Conservation (phyloP, 2,329 filamentous ascomycete species). For the Verticillium alfalfae region DNA sequence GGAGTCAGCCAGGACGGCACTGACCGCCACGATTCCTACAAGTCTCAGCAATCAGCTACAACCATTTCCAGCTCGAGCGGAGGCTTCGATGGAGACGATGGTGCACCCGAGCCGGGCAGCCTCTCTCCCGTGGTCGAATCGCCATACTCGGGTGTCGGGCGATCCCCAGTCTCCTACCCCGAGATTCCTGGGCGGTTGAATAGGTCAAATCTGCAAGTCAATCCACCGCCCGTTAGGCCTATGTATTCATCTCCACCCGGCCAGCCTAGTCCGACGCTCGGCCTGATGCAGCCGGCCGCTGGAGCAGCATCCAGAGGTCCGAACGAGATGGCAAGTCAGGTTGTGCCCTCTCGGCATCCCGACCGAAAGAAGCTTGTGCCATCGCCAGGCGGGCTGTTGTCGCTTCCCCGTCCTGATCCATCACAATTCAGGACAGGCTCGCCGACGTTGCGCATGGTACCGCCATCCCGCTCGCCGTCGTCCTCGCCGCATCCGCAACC, state of each 20-base stretch:
- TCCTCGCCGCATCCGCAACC: slow-evolving; percentile 3
- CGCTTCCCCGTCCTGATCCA: neutral
- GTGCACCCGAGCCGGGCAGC: slow-evolving; percentile 18
- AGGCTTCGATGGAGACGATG: slow-evolving; percentile 7
- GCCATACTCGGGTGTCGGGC: slow-evolving; percentile 23
- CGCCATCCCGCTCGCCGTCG: slow-evolving; percentile 23
- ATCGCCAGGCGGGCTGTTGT: neutral
- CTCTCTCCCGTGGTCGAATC: slow-evolving; percentile 47
- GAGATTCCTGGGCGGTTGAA: slow-evolving; percentile 17
- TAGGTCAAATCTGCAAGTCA: slow-evolving; percentile 19
- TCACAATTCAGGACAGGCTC: slow-evolving; percentile 13
- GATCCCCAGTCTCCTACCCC: slow-evolving; percentile 25
- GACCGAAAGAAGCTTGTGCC: neutral
- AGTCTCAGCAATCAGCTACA: slow-evolving; percentile 22
- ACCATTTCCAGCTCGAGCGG: slow-evolving; percentile 27
- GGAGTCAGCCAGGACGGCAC: slow-evolving; percentile 6
- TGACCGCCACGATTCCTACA: slow-evolving; percentile 10
- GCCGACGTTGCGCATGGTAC: slow-evolving; percentile 29
- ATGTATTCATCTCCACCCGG: slow-evolving; percentile 27
- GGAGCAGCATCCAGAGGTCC: slow-evolving; percentile 8
- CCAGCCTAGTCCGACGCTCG: slow-evolving; percentile 37
- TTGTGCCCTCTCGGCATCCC: slow-evolving; percentile 2
- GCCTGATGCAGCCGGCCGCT: slow-evolving; percentile 18
- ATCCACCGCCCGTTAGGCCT: slow-evolving; percentile 25
- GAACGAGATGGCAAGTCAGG: slow-evolving; percentile 10